Percentiles rank a stretch among this genome's conserved stretches.
Evolutionary conservation across 768 basidiomycete genomes (phyloP).

Genomic region (Panus rudis): DNA sequence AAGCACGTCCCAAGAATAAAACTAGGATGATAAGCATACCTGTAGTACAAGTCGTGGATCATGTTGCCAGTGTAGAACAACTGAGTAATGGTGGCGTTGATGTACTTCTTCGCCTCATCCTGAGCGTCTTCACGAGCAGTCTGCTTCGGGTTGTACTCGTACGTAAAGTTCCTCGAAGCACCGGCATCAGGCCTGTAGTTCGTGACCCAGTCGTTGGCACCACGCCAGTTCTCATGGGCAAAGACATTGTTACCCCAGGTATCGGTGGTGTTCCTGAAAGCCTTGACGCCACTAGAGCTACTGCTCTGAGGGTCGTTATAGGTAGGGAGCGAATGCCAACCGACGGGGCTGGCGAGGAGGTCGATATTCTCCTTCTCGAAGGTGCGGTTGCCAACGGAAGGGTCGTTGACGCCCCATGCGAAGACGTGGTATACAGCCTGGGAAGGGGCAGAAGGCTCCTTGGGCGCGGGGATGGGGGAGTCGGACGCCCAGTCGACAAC

Average conservation of each 20-base stretch:
- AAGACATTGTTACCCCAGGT: conserved; percentile 90
- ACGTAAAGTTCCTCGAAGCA: conserved; percentile 53
- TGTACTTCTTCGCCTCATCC: conserved; percentile 71
- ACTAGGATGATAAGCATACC: conserved; percentile 27
- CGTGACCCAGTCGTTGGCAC: conserved; percentile 51
- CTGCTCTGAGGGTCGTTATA: conserved; percentile 52
- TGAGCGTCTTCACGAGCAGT: conserved; percentile 50
- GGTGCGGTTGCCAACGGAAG: conserved; percentile 56
- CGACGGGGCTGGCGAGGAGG: conserved; percentile 70
- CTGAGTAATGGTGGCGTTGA: conserved; percentile 82
- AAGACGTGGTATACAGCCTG: conserved; percentile 61
- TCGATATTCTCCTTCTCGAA: conserved; percentile 67
- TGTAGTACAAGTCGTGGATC: conserved; percentile 78
- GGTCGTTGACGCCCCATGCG: conserved; percentile 83
- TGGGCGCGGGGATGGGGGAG: conserved; percentile 38
- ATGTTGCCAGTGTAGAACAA: conserved; percentile 84
- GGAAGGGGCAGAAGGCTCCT: conserved; percentile 18
- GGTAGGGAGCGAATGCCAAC: conserved; percentile 86
- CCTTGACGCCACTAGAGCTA: conserved; percentile 15
- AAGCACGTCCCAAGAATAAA: conserved; percentile 21
- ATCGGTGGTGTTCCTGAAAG: conserved; percentile 55
- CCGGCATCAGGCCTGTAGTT: conserved; percentile 81
- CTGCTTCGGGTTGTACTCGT: conserved; percentile 61
- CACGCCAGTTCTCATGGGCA: conserved; percentile 92
- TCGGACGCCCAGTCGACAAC: conserved; percentile 96